These are phyloP conservation scores for Saxophila tyrrhenica DNA, from an alignment of 495 filamentous ascomycete species.

Conservation along the genomic window DNA sequence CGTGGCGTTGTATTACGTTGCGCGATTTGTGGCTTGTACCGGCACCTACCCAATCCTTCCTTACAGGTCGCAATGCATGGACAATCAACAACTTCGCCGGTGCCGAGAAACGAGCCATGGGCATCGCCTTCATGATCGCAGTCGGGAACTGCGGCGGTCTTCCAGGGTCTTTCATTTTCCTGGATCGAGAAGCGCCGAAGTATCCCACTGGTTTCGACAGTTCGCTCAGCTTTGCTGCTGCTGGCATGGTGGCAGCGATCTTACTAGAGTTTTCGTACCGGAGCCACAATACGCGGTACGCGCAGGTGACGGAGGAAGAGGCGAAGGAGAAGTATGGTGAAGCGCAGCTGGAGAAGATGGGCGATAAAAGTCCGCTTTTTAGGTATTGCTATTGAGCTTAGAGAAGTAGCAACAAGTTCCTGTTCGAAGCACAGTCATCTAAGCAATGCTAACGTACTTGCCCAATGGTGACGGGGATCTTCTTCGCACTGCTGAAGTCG, in stretches of 20 bases:
- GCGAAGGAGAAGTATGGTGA: slow-evolving; percentile 28
- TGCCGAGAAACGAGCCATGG: slow-evolving; percentile 29
- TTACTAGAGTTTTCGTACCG: slow-evolving; percentile 30
- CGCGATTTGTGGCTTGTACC: slow-evolving; percentile 29
- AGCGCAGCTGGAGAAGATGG: slow-evolving; percentile 33
- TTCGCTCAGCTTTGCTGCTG: slow-evolving; percentile 36
- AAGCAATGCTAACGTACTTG: too few relatives aligned
- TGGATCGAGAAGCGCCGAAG: slow-evolving; percentile 9
- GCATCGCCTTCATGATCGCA: slow-evolving; percentile 26
- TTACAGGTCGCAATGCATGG: slow-evolving; percentile 23
- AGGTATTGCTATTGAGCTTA: slow-evolving; percentile 20
- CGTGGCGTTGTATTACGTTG: slow-evolving; percentile 28
- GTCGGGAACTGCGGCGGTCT: slow-evolving; percentile 20
- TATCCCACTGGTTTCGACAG: slow-evolving; percentile 23
- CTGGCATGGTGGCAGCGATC: slow-evolving; percentile 29
- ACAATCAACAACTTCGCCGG: slow-evolving; percentile 32
- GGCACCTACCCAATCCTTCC: slow-evolving; percentile 35
- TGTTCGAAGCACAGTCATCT: too few relatives aligned
- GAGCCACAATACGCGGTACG: slow-evolving; percentile 24
- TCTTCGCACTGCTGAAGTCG: neutral
- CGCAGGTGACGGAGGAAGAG: slow-evolving; percentile 25
- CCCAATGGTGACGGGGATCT: neutral
- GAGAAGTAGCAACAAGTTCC: neutral
- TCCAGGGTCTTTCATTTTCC: slow-evolving; percentile 16
- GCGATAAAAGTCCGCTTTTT: slow-evolving; percentile 35